A percentile compares a stretch with the other conserved stretches of the same genome.
phyloP scores from a whole-genome alignment of 148 eudicot species.

The Chenopodium quinoa region DNA sequence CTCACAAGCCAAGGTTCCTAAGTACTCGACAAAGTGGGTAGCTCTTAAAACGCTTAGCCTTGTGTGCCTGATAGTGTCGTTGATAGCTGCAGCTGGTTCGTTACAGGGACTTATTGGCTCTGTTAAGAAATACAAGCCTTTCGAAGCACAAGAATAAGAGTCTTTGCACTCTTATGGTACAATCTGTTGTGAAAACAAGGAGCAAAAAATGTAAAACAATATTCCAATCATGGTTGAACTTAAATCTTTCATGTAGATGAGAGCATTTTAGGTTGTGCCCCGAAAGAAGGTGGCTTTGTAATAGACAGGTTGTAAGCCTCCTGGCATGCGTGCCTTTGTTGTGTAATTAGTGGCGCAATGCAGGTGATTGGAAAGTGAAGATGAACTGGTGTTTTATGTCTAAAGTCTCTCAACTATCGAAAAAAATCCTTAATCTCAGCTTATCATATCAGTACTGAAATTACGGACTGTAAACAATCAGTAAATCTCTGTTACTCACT shows the following conservation, averaged over 20 bases:
- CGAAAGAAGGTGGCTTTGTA: background rate
- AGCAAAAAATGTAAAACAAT: background rate
- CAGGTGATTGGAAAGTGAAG: background rate
- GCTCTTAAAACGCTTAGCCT: conserved; percentile 58
- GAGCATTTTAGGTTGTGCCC: background rate
- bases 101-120: conserved; percentile 52
- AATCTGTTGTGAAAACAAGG: background rate
- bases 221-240: background rate
- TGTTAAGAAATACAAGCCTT: conserved; percentile 54
- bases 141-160: conserved; percentile 34
- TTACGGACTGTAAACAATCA: too few species aligned
- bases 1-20: conserved; percentile 55
- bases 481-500: too few species aligned
- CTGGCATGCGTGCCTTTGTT: background rate
- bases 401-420: background rate
- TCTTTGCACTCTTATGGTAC: background rate
- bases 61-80: conserved; percentile 58
- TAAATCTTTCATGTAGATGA: background rate
- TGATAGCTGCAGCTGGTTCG: conserved; percentile 73
- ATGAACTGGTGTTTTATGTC: background rate
- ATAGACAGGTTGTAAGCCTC: background rate
- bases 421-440: background rate
- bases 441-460: too few species aligned
- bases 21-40: conserved; percentile 55
- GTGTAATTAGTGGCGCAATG: conserved; percentile 5